Evolutionary conservation across 768 basidiomycete genomes (phyloP), one percentile per base, ranked within the genome.

Genomic region (Trichaptum fuscoviolaceum): DNA sequence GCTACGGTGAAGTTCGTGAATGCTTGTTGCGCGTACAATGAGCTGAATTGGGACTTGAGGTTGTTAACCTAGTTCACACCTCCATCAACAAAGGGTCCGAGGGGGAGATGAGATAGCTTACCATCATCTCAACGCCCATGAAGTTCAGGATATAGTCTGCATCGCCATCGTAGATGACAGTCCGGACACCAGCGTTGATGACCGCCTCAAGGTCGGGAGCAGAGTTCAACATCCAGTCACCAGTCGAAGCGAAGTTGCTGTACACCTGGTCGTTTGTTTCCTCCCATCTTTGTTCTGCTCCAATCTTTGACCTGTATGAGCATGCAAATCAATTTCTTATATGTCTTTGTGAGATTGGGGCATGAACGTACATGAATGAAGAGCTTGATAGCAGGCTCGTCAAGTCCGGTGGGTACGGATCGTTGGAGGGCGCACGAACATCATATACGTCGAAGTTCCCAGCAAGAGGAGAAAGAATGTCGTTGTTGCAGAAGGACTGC

Each of bases 381-480:
- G 67, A 77, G 68, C 23, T 65, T 12, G 57, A 68, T 10, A 78
- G 71, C 67, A 73, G 79, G 1, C 65, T 68, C 0, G 73, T 72
- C 60, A 85, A 73, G 58, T 73, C 71, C 0, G 84, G 81, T 9
- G 84, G 84, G 72, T 85, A 86, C 25, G 82, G 78, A 67, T 84
- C 82, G 0, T 80, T 81, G 66, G 78, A 74, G 42, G 58, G 59
- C 15, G 79, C 70, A 18, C 73, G 82, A 18, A 86, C 79, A 70
- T 83, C 83, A 74, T 85, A 87, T 10, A 83, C 84, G 72, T 88
- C 85, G 67, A 76, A 87, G 70, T 82, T 76, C 36, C 87, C 87
- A 17, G 80, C 81, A 58, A 87, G 78, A 27, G 84, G 83, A 0
- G 77, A 79, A 7, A 87, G 75, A 65, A 90, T 82, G 59, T 82